phyloP scores from a whole-genome alignment of 805 yeast genomes.

The Candida nitratophila region DNA sequence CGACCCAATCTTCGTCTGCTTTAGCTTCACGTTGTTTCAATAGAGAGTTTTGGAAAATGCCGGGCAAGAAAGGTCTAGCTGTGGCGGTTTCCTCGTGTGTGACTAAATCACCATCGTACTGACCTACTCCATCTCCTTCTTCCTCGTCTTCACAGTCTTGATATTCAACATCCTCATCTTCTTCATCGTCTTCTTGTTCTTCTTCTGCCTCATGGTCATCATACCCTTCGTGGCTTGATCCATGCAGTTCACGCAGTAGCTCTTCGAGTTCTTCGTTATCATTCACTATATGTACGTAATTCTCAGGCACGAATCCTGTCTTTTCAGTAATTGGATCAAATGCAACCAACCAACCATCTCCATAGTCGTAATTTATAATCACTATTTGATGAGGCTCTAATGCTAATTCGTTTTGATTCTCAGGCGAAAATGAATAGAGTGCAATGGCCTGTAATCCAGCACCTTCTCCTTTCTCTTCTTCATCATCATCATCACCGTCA shows the following conservation, averaged over 20 bases:
- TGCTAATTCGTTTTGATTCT: constrained; percentile 86
- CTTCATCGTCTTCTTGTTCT: too few relatives aligned
- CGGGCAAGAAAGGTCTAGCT: constrained; percentile 42
- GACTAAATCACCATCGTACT: constrained; percentile 8
- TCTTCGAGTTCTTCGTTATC: constrained; percentile 23
- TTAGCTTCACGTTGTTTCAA: constrained; percentile 54
- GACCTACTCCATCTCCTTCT: constrained; percentile 18
- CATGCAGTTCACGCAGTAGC: constrained; percentile 14
- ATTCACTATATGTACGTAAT: constrained; percentile 60
- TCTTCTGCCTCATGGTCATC: constrained; percentile 24
- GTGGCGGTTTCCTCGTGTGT: constrained; percentile 17
- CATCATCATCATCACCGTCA: not conserved
- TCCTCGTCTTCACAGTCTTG: too few relatives aligned
- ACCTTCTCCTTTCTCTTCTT: constrained; percentile 12
- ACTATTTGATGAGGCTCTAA: constrained; percentile 75
- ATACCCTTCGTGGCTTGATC: constrained; percentile 19
- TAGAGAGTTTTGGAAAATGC: constrained; percentile 15
- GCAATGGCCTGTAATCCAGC: constrained; percentile 57
- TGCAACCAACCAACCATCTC: constrained; percentile 98
- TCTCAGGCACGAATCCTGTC: constrained; percentile 93
- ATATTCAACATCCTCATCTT: too few relatives aligned
- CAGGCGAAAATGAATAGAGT: constrained; percentile 82
- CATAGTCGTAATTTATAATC: constrained; percentile 85
- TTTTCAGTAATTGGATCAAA: constrained; percentile 67
- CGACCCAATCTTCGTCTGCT: constrained; percentile 81